phyloP scores from a whole-genome alignment of 345 rosid species.

The Hypericum perforatum region DNA sequence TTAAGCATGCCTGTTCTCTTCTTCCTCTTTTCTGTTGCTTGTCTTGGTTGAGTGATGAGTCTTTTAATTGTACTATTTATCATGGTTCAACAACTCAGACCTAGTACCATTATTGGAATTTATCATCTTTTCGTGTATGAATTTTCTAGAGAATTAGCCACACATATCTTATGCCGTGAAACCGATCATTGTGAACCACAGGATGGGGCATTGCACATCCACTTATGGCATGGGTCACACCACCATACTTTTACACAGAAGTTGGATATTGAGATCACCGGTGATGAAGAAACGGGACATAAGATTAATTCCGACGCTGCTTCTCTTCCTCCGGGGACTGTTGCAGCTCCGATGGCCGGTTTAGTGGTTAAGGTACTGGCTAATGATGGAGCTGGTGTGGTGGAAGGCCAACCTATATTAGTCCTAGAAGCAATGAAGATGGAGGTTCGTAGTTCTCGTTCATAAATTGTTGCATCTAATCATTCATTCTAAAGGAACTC shows the following conservation, averaged over 20 bases:
- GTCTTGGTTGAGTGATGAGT: too few species aligned
- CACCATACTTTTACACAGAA: slow-evolving; percentile 63
- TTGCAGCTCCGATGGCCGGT: slow-evolving; percentile 93
- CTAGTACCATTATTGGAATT: too few species aligned
- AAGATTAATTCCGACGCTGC: slow-evolving; percentile 39
- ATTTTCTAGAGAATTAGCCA: neutral
- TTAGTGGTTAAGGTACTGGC: slow-evolving; percentile 78
- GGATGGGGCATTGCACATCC: slow-evolving; percentile 57
- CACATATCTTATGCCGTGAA: neutral
- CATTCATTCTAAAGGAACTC: neutral
- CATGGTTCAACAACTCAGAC: too few species aligned
- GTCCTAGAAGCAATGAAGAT: slow-evolving; percentile 97
- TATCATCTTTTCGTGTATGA: too few species aligned
- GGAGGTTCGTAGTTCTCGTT: slow-evolving; percentile 51
- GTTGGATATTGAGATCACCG: slow-evolving; percentile 43
- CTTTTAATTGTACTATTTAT: too few species aligned
- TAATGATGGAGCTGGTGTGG: slow-evolving; percentile 59
- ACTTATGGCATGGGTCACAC: slow-evolving; percentile 60
- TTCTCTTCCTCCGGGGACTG: slow-evolving; percentile 52
- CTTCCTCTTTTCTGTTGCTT: too few species aligned
- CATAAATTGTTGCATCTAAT: neutral
- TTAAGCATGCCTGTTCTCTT: too few species aligned
- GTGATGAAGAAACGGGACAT: slow-evolving; percentile 47
- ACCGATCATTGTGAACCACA: slow-evolving; percentile 21
- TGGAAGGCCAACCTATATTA: slow-evolving; percentile 63